Conservation (phyloP, 2,329 filamentous ascomycete genomes). For the Diaporthe citri region DNA sequence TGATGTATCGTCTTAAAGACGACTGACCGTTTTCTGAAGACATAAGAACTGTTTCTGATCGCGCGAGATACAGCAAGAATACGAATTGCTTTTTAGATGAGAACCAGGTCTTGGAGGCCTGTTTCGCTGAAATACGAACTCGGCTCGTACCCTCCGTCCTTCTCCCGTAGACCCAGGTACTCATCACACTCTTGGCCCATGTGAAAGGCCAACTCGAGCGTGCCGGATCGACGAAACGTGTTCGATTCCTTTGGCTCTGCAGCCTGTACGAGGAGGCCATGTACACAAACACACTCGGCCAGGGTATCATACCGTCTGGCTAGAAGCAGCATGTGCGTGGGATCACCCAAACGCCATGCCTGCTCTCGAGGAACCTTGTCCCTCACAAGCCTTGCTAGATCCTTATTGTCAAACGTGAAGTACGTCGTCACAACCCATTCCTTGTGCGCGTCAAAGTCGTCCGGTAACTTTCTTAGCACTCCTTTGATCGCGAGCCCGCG, state of each 20-base stretch:
- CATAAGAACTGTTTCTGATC: neutral
- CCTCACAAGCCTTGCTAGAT: neutral
- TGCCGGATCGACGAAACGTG: neutral
- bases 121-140: neutral
- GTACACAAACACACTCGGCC: fast-evolving
- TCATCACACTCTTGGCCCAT: neutral
- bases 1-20: neutral
- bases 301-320: neutral
- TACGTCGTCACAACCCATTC: neutral
- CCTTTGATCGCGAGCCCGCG: neutral
- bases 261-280: neutral
- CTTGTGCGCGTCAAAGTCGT: neutral
- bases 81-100: neutral
- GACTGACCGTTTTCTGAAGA: neutral
- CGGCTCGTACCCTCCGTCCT: neutral
- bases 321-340: neutral
- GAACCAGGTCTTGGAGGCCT: neutral
- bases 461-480: neutral
- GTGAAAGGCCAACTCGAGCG: neutral
- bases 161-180: neutral
- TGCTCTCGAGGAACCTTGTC: neutral
- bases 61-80: neutral
- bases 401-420: neutral
- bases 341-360: neutral
- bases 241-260: neutral